Evolutionary conservation across 2,329 filamentous ascomycete genomes (phyloP).

Genomic region (Aureobasidium leucospermi): DNA sequence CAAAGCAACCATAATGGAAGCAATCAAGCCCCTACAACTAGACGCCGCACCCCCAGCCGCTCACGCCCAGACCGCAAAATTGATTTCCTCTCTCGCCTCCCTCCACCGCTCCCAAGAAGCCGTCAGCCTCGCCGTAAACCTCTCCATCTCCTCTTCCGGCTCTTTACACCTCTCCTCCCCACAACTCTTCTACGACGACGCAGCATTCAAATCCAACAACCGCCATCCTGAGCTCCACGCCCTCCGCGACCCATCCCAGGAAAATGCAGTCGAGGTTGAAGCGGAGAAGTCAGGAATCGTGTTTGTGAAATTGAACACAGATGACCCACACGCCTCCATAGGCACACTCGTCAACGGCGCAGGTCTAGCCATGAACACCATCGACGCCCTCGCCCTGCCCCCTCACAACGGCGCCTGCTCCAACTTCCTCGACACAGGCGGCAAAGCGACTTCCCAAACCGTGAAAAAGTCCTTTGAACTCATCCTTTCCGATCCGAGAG

Average conservation of each 20-base stretch:
- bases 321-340: conserved; percentile 52
- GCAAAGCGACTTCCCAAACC: conserved; percentile 76
- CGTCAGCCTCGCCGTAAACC: conserved; percentile 49
- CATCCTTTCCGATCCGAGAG: conserved; percentile 62
- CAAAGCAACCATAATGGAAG: conserved; percentile 32
- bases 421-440: conserved; percentile 86
- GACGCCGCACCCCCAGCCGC: conserved; percentile 37
- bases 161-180: conserved; percentile 47
- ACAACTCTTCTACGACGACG: conserved; percentile 62
- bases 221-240: conserved; percentile 55
- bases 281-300: conserved; percentile 68
- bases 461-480: conserved; percentile 71
- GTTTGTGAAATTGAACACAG: conserved; percentile 54
- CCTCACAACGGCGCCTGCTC: conserved; percentile 58
- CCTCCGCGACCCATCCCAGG: conserved; percentile 44
- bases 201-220: conserved; percentile 55
- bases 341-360: conserved; percentile 85
- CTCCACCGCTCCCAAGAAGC: conserved; percentile 61
- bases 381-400: conserved; percentile 61
- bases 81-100: conserved; percentile 49
- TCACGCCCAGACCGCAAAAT: conserved; percentile 37
- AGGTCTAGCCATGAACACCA: conserved; percentile 84
- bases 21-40: conserved; percentile 49
- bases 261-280: conserved; percentile 52
- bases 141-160: conserved; percentile 35